A percentile compares a stretch with the other conserved stretches of the same genome.
These are phyloP conservation scores for Phytophthora fragariaefolia DNA, from an alignment of 352 stramenopile genomes.

Conservation along the genomic window DNA sequence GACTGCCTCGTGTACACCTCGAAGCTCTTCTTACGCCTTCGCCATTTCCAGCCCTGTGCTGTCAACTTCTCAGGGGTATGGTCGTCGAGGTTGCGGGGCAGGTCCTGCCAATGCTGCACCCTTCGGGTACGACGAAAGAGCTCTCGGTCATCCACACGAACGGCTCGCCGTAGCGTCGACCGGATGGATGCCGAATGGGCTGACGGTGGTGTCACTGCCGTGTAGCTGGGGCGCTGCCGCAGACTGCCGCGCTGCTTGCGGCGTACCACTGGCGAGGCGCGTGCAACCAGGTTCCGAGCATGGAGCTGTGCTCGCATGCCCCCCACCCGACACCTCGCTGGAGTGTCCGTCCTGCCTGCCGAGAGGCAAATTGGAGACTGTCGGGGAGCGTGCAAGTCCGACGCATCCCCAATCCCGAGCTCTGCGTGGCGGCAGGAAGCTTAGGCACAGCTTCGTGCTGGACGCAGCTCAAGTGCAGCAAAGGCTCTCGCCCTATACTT, in stretches of 20 bases:
- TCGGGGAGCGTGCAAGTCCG: neutral
- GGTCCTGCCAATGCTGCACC: slow-evolving; percentile 29
- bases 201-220: slow-evolving; percentile 5
- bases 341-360: neutral
- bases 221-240: slow-evolving; percentile 13
- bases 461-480: slow-evolving; percentile 1
- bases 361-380: slow-evolving; percentile 27
- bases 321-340: neutral
- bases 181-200: neutral
- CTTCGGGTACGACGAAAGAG: slow-evolving; percentile 37
- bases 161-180: slow-evolving; percentile 13
- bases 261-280: neutral
- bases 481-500: neutral
- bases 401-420: slow-evolving; percentile 8
- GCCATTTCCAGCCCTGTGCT: slow-evolving; percentile 25
- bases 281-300: slow-evolving; percentile 10
- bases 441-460: slow-evolving; percentile 27
- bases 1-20: slow-evolving; percentile 37
- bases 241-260: slow-evolving; percentile 20
- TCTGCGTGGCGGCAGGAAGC: neutral
- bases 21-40: slow-evolving; percentile 34
- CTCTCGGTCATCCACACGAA: slow-evolving; percentile 33
- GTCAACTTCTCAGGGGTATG: slow-evolving; percentile 12
- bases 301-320: slow-evolving; percentile 27
- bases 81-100: slow-evolving; percentile 22